These are phyloP conservation scores for Suillus luteus DNA, from an alignment of 768 basidiomycete genomes.

Conservation along the genomic window DNA sequence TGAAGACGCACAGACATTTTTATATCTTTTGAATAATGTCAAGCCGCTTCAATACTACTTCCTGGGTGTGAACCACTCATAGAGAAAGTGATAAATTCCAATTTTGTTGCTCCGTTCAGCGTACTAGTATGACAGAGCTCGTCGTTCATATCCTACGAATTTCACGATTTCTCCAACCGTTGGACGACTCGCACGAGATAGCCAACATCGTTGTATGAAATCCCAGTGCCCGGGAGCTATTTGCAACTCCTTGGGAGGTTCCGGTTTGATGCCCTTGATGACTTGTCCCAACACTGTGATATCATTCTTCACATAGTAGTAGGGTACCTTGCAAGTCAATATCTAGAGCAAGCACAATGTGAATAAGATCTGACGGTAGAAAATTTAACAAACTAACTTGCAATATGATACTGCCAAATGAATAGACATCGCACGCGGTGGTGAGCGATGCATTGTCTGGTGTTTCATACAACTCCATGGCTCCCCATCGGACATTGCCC, in stretches of 20 bases:
- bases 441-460: neutral
- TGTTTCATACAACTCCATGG: slow-evolving; percentile 30
- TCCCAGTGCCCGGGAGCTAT: neutral
- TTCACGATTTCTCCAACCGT: neutral
- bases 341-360: slow-evolving; percentile 2
- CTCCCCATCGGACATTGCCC: slow-evolving; percentile 49
- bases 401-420: slow-evolving; percentile 34
- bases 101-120: neutral
- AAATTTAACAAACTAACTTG: slow-evolving; percentile 6
- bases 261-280: neutral
- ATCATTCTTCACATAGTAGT: slow-evolving; percentile 6
- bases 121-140: neutral
- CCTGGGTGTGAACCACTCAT: neutral
- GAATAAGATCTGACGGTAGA: neutral
- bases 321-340: slow-evolving; percentile 11
- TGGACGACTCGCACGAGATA: neutral
- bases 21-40: neutral
- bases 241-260: neutral
- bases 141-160: neutral
- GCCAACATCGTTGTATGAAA: slow-evolving; percentile 8
- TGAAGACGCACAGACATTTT: too few species aligned
- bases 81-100: neutral
- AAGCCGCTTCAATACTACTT: neutral
- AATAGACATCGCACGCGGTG: slow-evolving; percentile 45
- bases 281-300: neutral